Base-by-base conservation (phyloP, 257 asterid species). In the Thymus mandschuricus region DNA sequence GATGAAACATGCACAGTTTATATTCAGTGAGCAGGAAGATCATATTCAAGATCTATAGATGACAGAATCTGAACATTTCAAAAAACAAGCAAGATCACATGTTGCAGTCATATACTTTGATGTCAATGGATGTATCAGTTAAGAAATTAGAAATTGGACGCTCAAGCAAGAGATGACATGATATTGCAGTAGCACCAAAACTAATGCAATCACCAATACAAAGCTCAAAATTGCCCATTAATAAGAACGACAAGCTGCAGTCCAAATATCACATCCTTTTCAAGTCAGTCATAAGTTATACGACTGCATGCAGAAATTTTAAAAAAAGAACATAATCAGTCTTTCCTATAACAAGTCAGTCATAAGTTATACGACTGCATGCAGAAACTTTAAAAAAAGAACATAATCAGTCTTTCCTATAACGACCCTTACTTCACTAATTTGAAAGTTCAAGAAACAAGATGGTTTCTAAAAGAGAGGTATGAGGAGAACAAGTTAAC, bases 41-140 rank as follows among this genome's bases (percentile, higher is more conserved):
- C 28, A 11, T 38, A 33, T 48, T 28, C 52, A 65, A 66, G 71
- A 72, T 9, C 30, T 7, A 33, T 4, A 30, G 67, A 70, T 15
- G 58, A 35, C 2, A 29, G 51, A 58, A 10, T 46, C 29, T 34
- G 44, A 48, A 71, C 30, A 60, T 10, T 60, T 49, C 60, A 46
- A 46, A 3, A 46, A 35, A 35, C 34, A 38, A 1, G 41, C 7
- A 38, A 38, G 41, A 60, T 33, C 40, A 11, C 12, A 30, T 10
- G 43, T 69, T 70, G 12, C 21, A 46, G 10, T 45, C 57, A 59
- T 3, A 44, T 5, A 15, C 46, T 69, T 10, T 40, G n/a, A 15
- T 8, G 13, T 35, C 61, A 35, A 35, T 9, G 62, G 27, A 41
- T 27, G 11, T 31, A 6, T 11, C 54, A 38, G 51, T 33, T 40